Conservation (phyloP, 805 yeast species). For the Lachancea sp. region DNA sequence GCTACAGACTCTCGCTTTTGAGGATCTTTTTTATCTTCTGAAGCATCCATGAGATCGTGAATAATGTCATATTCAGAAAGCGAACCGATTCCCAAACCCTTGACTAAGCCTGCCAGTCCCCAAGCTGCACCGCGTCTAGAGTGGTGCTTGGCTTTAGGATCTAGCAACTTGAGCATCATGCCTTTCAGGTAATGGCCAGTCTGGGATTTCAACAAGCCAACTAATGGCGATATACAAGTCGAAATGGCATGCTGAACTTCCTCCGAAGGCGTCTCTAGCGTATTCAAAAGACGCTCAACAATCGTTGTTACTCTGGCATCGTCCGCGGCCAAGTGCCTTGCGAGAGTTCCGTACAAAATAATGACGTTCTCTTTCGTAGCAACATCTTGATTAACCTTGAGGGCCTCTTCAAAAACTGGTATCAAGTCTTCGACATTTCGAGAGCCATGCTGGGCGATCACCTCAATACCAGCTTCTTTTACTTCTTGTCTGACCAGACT, state of each 20-base stretch:
- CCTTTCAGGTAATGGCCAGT: slow-evolving; percentile 50
- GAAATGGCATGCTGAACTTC: slow-evolving; percentile 85
- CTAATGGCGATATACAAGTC: slow-evolving; percentile 80
- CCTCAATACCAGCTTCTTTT: slow-evolving; percentile 80
- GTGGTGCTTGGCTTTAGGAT: slow-evolving; percentile 34
- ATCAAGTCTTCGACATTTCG: slow-evolving; percentile 63
- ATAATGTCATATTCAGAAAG: slow-evolving; percentile 71
- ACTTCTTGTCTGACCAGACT: slow-evolving; percentile 69
- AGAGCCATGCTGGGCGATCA: slow-evolving; percentile 62
- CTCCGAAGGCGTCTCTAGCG: slow-evolving; percentile 83
- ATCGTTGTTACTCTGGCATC: slow-evolving; percentile 64
- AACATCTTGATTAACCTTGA: slow-evolving; percentile 33
- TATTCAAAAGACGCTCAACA: slow-evolving; percentile 60
- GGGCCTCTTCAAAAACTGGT: slow-evolving; percentile 70
- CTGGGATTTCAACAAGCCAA: slow-evolving; percentile 45
- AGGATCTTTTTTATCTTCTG: slow-evolving; percentile 77
- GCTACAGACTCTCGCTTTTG: slow-evolving; percentile 82
- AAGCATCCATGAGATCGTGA: slow-evolving; percentile 67
- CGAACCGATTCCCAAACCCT: slow-evolving; percentile 81
- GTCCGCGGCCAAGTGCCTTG: slow-evolving; percentile 63
- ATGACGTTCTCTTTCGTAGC: slow-evolving; percentile 73
- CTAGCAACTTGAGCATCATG: slow-evolving; percentile 55
- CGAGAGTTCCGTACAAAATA: slow-evolving; percentile 84
- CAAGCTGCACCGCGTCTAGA: slow-evolving; percentile 91
- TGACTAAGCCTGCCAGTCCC: slow-evolving; percentile 89